Base-by-base conservation (phyloP, 805 yeast species). In the Pichia kluyveri region DNA sequence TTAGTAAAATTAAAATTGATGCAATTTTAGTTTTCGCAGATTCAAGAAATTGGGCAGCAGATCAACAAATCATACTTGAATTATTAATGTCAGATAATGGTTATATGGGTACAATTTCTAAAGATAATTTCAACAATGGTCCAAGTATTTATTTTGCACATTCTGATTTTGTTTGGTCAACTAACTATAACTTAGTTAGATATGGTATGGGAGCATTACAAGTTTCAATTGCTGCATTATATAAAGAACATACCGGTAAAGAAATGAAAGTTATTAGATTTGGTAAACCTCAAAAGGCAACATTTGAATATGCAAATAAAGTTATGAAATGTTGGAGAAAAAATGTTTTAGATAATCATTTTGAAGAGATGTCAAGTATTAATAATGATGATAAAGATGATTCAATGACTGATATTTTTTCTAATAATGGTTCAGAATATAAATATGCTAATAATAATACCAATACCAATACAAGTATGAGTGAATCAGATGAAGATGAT, bases 151-250 rank as follows among this genome's bases (percentile, higher is more conserved):
- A 84, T 67, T 88, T 87, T 72, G 95, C 95, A 40, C 95, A 88
- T 64, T 84, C 91, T 19, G 96, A 88, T 67, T 84, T 88, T 59
- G 86, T 88, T 47, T 88, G 96, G 96, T 91, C 96, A 12, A 86
- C 96, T 4, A 85, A 87, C 66, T 87, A 85, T 62, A 79, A 78
- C 56, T 71, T 85, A 52, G 79, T 88, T 17, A 74, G 96, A 62
- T 86, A 88, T 61, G 96, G 96, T 52, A 89, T 88, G 95, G 96
- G 96, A 51, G 96, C 96, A 4, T 72, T 88, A 54, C 96, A 87
- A 65, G 89, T 86, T 38, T 83, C 95, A 19, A 80, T 87, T 59
- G 89, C 90, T 48, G 93, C 95, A 0, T 71, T 88, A 50, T 88
- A 80, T 67, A 77, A 82, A 62, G 95, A 86, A 58, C 88, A 83